phyloP scores from a whole-genome alignment of 192 early-diverging fungal species.

The Diversispora eburnea region DNA sequence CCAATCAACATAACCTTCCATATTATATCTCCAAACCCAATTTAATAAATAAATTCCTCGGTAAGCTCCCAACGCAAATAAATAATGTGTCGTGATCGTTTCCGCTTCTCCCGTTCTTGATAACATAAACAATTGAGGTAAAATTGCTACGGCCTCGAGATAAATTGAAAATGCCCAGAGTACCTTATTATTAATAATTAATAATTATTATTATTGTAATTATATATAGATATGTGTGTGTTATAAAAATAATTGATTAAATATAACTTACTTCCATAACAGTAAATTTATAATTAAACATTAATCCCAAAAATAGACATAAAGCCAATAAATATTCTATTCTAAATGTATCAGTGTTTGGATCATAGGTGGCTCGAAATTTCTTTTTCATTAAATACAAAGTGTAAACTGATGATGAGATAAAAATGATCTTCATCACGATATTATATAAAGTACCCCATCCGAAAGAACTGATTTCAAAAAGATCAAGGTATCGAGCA shows the following conservation, averaged over 20 bases:
- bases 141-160: conserved; percentile 93
- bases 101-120: conserved; percentile 97
- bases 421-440: conserved; percentile 94
- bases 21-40: conserved; percentile 90
- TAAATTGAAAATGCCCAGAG: conserved; percentile 97
- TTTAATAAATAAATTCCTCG: conserved; percentile 59
- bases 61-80: conserved; percentile 90
- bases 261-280: conserved; percentile 59
- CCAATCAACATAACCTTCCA: conserved; percentile 73
- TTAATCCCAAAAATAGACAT: conserved; percentile 63
- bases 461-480: conserved; percentile 34
- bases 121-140: conserved; percentile 97
- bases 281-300: conserved; percentile 71
- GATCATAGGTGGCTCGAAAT: conserved; percentile 91
- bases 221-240: background rate
- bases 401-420: conserved; percentile 79
- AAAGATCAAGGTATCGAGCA: conserved; percentile 93
- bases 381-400: conserved; percentile 83
- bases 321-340: conserved; percentile 81
- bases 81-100: conserved; percentile 98
- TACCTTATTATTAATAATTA: conserved; percentile 60
- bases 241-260: background rate
- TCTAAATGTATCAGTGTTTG: conserved; percentile 84
- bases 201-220: background rate
- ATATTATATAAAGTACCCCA: conserved; percentile 89